Conservation (phyloP, 805 yeast species). For the Tetrapisispora pingtungensis region DNA sequence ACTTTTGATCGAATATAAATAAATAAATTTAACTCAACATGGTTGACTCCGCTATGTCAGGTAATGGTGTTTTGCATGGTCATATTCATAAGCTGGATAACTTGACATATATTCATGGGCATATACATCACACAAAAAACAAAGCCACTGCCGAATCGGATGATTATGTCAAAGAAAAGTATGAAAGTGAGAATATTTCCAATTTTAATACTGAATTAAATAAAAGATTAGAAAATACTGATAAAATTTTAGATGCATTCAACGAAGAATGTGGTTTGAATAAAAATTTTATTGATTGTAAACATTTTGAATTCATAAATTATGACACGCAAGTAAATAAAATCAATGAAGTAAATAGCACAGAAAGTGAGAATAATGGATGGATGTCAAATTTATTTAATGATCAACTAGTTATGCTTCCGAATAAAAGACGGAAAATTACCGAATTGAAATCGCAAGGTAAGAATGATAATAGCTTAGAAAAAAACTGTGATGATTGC, state of each 20-base stretch:
- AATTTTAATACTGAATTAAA: not conserved
- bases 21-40: too few relatives aligned
- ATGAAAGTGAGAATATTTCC: not conserved
- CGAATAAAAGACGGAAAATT: constrained; percentile 1
- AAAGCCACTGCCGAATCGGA: not conserved
- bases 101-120: constrained; percentile 60
- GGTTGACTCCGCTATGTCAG: not conserved
- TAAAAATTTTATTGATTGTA: constrained; percentile 24
- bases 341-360: not conserved
- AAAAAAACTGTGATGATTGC: constrained; percentile 18
- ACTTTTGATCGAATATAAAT: too few relatives aligned
- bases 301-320: constrained; percentile 35
- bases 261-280: not conserved
- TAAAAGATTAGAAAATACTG: not conserved
- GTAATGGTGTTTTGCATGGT: constrained; percentile 54
- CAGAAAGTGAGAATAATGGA: not conserved
- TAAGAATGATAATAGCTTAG: not conserved
- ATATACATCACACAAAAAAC: constrained; percentile 36
- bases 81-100: constrained; percentile 55
- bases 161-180: not conserved
- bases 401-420: not conserved
- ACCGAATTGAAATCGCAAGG: not conserved
- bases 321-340: constrained; percentile 16
- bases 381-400: not conserved
- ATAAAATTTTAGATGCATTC: not conserved